Percentiles rank a stretch among this genome's conserved stretches.
Conservation (phyloP, 495 filamentous ascomycete genomes). For the Aspergillus baeticus region DNA sequence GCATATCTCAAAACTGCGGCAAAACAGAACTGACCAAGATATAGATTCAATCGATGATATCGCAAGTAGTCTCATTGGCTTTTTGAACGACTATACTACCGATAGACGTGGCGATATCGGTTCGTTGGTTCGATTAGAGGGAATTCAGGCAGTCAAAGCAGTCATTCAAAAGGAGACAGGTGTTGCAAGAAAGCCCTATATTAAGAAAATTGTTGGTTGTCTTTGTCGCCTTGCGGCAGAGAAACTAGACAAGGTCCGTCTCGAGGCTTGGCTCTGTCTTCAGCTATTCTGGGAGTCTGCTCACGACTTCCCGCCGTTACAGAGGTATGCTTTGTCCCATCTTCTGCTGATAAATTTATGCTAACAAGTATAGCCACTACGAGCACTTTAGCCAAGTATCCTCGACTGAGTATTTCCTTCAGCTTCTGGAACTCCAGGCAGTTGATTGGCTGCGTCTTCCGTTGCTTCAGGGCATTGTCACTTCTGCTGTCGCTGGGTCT, state of each 20-base stretch:
- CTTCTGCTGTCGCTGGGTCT: constrained; percentile 78
- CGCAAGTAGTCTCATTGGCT: constrained; percentile 35
- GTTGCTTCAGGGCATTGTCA: constrained; percentile 73
- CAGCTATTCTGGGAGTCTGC: constrained; percentile 40
- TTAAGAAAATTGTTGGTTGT: constrained; percentile 34
- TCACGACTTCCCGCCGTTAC: constrained; percentile 30
- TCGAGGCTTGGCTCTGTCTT: constrained; percentile 58
- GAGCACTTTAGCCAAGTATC: constrained; percentile 48
- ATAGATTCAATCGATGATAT: constrained; percentile 29
- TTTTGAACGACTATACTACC: constrained; percentile 85
- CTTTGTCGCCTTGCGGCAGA: constrained; percentile 75
- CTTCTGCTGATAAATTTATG: not conserved
- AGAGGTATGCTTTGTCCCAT: constrained; percentile 24
- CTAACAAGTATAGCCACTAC: constrained; percentile 37
- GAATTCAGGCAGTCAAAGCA: constrained; percentile 58
- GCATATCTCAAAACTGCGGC: not conserved
- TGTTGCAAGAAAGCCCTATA: constrained; percentile 13
- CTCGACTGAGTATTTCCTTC: constrained; percentile 40
- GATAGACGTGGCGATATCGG: constrained; percentile 87
- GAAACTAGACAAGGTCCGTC: constrained; percentile 83
- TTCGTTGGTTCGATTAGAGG: constrained; percentile 76
- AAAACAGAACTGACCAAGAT: constrained; percentile 14
- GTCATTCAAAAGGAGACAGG: constrained; percentile 25
- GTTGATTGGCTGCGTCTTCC: constrained; percentile 40
- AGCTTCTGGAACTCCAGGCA: constrained; percentile 37